Evolutionary conservation across 805 yeast species (phyloP).

Genomic region (Kluyveromyces siamensis): DNA sequence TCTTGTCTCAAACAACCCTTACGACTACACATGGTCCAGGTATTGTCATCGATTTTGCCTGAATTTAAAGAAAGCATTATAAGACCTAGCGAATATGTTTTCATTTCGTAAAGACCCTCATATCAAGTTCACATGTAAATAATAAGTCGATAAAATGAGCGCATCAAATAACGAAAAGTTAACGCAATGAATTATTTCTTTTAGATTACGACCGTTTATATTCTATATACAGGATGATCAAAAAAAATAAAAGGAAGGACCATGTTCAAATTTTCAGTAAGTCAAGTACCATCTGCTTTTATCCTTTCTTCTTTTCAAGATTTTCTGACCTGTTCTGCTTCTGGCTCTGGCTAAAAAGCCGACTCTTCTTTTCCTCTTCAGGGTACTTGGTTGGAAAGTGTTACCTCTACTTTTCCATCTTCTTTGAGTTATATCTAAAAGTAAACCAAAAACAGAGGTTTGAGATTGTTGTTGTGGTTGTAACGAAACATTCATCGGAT

Average conservation of each 20-base stretch:
- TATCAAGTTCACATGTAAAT: not conserved
- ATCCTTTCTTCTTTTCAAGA: constrained; percentile 65
- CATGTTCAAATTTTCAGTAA: constrained; percentile 36
- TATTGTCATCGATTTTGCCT: constrained; percentile 50
- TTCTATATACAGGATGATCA: not conserved
- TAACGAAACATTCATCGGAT: constrained; percentile 13
- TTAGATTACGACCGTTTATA: not conserved
- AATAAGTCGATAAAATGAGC: not conserved
- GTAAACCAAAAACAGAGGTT: constrained; percentile 2
- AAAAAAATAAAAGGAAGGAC: not conserved
- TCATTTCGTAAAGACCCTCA: not conserved
- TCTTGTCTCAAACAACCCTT: constrained; percentile 60
- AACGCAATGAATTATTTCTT: not conserved
- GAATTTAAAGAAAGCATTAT: not conserved
- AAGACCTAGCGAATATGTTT: not conserved
- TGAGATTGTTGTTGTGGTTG: constrained; percentile 6
- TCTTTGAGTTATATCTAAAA: constrained; percentile 17
- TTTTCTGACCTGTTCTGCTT: constrained; percentile 65
- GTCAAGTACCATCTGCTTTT: constrained; percentile 93
- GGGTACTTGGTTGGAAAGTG: constrained; percentile 88
- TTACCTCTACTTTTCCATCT: constrained; percentile 89
- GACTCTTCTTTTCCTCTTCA: constrained; percentile 79
- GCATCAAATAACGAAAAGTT: not conserved
- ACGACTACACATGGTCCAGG: constrained; percentile 75
- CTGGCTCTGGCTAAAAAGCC: constrained; percentile 85